Evolutionary conservation across 768 basidiomycete genomes (phyloP).

Genomic region (Rhizopogon salebrosus): DNA sequence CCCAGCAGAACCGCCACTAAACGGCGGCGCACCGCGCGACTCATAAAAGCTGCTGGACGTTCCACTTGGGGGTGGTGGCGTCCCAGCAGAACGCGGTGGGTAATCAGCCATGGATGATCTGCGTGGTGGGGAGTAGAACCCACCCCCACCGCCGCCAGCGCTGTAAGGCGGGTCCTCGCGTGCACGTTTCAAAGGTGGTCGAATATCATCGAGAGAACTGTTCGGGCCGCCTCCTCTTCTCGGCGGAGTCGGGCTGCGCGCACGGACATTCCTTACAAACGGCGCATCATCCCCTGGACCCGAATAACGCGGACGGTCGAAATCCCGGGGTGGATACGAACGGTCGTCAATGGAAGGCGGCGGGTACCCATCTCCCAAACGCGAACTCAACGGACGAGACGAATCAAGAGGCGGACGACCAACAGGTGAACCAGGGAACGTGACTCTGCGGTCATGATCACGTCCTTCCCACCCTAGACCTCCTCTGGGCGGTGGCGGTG

Average conservation of each 20-base stretch:
- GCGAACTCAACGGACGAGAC: slow-evolving; percentile 22
- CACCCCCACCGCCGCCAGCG: slow-evolving; percentile 6
- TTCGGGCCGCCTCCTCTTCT: slow-evolving; percentile 26
- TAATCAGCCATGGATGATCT: slow-evolving; percentile 19
- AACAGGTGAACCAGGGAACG: not conserved
- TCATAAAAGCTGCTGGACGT: slow-evolving; percentile 30
- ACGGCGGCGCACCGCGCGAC: slow-evolving; percentile 9
- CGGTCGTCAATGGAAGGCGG: slow-evolving; percentile 17
- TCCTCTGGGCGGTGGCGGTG: slow-evolving; percentile 15
- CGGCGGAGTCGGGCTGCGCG: slow-evolving; percentile 39
- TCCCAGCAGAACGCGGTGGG: slow-evolving; percentile 14
- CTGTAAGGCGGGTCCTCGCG: slow-evolving; percentile 35
- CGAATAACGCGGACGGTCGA: slow-evolving; percentile 25
- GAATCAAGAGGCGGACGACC: slow-evolving; percentile 3
- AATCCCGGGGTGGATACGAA: slow-evolving; percentile 22
- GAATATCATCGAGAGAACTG: slow-evolving; percentile 30
- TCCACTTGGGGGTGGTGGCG: slow-evolving; percentile 20
- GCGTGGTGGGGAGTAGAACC: slow-evolving; percentile 30
- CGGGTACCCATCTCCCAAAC: slow-evolving; percentile 23
- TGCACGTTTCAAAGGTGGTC: slow-evolving; percentile 41
- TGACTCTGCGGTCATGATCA: slow-evolving; percentile 7
- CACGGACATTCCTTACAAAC: slow-evolving; percentile 38
- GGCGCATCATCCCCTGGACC: slow-evolving; percentile 17
- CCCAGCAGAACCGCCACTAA: slow-evolving; percentile 14
- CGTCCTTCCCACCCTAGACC: slow-evolving; percentile 3